phyloP scores from a whole-genome alignment of 2,329 filamentous ascomycete genomes.

The Curvularia sp. region DNA sequence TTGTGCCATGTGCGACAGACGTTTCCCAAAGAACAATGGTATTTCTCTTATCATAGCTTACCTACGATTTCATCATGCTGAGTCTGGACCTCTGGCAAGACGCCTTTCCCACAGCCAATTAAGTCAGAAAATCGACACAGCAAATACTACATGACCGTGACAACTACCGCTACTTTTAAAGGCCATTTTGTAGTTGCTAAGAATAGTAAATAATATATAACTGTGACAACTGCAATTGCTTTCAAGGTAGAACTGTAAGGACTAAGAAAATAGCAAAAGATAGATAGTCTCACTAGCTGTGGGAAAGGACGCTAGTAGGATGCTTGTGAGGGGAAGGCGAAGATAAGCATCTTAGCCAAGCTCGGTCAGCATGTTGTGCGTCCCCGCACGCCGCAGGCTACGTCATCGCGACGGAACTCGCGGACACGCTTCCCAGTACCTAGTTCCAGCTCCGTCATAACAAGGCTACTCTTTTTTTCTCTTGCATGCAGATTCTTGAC shows the following conservation, averaged over 20 bases:
- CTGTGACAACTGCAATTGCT: no score
- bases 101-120: neutral
- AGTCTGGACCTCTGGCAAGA: neutral
- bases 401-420: conserved; percentile 33
- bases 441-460: conserved; percentile 9
- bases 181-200: no score
- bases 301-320: neutral
- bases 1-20: neutral
- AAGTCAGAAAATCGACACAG: no score
- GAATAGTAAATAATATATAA: no score
- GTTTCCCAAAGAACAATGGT: neutral
- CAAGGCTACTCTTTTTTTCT: neutral
- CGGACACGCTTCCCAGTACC: conserved; percentile 12
- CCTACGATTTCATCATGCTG: conserved; percentile 1
- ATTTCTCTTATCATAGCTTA: neutral
- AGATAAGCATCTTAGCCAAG: conserved; percentile 25
- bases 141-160: no score
- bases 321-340: conserved; percentile 2
- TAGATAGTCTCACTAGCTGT: no score
- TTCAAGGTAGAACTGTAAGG: no score
- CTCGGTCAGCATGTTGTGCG: conserved; percentile 23
- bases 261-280: no score
- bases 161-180: no score
- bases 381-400: conserved; percentile 17
- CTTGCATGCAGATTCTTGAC: neutral